Evolutionary conservation across 305 asterid genomes (phyloP), one percentile per base, ranked within the genome.

Genomic region (Lippia alba): DNA sequence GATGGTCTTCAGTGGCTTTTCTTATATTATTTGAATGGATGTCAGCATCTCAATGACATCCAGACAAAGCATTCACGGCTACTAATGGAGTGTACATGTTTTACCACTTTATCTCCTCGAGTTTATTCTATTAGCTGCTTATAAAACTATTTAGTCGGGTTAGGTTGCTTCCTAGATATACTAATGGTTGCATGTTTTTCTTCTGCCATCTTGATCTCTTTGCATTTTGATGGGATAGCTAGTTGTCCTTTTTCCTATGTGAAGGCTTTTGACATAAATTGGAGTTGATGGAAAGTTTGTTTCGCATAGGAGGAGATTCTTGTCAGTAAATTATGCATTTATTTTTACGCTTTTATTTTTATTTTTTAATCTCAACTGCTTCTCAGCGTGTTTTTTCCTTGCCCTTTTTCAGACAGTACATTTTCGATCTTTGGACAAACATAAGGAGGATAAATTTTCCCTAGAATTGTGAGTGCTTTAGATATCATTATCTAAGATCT

Each of bases 371-470:
- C 30, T 24, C 80, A 87, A 87, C 75, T 82, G 91, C 78, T 85
- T 85, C 61, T 85, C 94, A 67, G 3, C 3, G 30, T 24, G 30
- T 24, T 24, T 49, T 63, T 20, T 9, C 40, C 57, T 75, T 64
- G 4, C 6, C 57, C 45, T 67, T 69, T 77, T 79, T 78, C 89
- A 92, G 99, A 76, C 89, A 72, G 99, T 94, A 69, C 97, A 88
- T 79, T 94, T 94, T 74, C 96, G 98, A 75, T 83, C 90, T 69
- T 73, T 94, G 77, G 98, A 94, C 74, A 92, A 81, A 76, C 96
- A 98, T 49, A 94, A 94, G 85, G 98, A 92, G 78, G 98, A 92
- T 71, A 97, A 92, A 69, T 94, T 94, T 74, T 86, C 87, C 80
- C 87, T 94, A 46, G 99, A 94, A 83, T 79, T 94, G 99, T 94